Base-by-base conservation (phyloP, 2,329 filamentous ascomycete genomes). In the Neobulgaria alba region DNA sequence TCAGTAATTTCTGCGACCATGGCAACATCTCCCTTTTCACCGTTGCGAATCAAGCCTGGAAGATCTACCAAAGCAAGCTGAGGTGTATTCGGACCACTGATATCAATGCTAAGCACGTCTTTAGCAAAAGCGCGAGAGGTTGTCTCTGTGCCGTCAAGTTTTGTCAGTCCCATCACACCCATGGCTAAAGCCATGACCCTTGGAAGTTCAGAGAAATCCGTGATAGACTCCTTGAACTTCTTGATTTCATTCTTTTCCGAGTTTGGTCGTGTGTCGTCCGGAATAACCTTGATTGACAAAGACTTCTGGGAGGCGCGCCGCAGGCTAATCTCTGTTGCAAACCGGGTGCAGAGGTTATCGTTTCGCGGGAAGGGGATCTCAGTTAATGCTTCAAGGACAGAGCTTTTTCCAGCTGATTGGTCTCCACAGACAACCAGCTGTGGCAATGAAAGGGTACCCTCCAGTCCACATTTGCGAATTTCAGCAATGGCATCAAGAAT, bases 371-470 rank as follows among this genome's bases (percentile, higher is more conserved):
- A 81, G 0, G 71, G 69, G 8, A 77, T 75, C 17, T 74, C 73
- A 0, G 75, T 78, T 29, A 82, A 65, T n/a, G 75, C 75, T 51
- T 79, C 75, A 2, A 81, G 67, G 1, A 78, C 73, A 3, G 75
- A 79, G 49, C 72, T 77, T 57, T 81, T 81, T 15, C 77, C 77
- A 4, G 74, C 71, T 2, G 74, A 79, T 57, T 80, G 75, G 54
- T 80, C 75, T 20, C 77, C 76, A 23, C 77, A 77, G 17, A 80
- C 75, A 34, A 80, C 75, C 26, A 81, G 73, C 52, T 81, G 75
- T 1, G 74, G 75, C 0, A 79, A 63, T 34, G 68, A 50, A 0
- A 57, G 67, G 50, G 72, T 62, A 55, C 71, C 68, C 52, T 74
- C 63, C 56, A 73, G 58, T 55, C 74, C 64, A 46, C 66, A 61